Percentiles rank a stretch among this genome's conserved stretches.
These are phyloP conservation scores for Aspergillus sclerotioniger DNA, from an alignment of 495 filamentous ascomycete genomes.

Conservation along the genomic window DNA sequence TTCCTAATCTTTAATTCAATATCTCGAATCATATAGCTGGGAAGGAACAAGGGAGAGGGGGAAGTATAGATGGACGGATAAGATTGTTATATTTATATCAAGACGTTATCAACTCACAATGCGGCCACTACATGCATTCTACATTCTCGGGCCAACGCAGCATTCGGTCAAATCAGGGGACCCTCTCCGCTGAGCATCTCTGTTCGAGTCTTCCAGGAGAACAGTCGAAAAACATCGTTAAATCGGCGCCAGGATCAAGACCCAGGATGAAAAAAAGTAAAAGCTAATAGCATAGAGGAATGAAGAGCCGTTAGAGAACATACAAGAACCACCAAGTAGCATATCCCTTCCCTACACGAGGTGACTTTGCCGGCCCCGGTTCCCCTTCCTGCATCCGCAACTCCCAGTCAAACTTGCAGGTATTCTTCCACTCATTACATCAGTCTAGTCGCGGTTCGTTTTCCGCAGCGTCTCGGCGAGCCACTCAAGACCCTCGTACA, in stretches of 20 bases:
- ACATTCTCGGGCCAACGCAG: conserved; percentile 7
- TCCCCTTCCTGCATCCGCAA: conserved; percentile 43
- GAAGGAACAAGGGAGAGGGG: conserved; percentile 1
- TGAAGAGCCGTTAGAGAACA: conserved; percentile 40
- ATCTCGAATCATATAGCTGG: background rate
- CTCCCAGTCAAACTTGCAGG: conserved; percentile 43
- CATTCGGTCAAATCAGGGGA: background rate
- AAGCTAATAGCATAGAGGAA: conserved; percentile 48
- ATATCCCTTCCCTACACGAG: conserved; percentile 29
- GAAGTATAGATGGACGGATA: too few species aligned
- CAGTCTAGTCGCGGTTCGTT: conserved; percentile 74
- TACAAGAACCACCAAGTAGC: conserved; percentile 39
- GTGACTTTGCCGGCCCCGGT: conserved; percentile 33
- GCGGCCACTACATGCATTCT: conserved; percentile 9
- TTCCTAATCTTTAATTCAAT: too few species aligned
- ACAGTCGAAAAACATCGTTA: conserved; percentile 29
- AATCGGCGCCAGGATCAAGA: conserved; percentile 9
- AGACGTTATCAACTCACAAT: background rate
- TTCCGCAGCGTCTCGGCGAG: conserved; percentile 93
- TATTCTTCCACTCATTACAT: conserved; percentile 43
- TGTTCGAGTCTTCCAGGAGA: too few species aligned
- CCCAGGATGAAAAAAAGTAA: conserved; percentile 31
- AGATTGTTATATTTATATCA: background rate
- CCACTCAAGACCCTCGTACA: conserved; percentile 99
- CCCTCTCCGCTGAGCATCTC: too few species aligned